A percentile compares a stretch with the other conserved stretches of the same genome.
Evolutionary conservation across 805 yeast genomes (phyloP).

Genomic region (Ogataea angusta): DNA sequence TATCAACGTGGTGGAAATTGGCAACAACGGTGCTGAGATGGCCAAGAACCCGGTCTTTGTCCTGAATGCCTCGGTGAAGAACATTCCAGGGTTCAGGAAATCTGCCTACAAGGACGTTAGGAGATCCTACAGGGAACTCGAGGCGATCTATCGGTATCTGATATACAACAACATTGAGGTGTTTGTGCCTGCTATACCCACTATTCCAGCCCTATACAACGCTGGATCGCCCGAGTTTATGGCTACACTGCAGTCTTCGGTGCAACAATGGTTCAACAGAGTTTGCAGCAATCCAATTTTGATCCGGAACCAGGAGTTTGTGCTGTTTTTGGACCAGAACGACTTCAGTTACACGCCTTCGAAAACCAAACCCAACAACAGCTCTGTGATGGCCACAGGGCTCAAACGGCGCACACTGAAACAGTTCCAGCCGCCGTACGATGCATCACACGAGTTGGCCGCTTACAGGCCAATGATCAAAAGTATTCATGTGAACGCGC

Average conservation of each 20-base stretch:
- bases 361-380: constrained; percentile 36
- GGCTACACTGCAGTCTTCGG: constrained; percentile 47
- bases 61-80: constrained; percentile 56
- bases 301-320: constrained; percentile 82
- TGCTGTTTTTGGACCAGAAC: constrained; percentile 52
- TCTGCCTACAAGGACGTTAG: constrained; percentile 67
- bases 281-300: constrained; percentile 73
- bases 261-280: constrained; percentile 87
- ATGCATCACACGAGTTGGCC: constrained; percentile 75
- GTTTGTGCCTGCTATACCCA: constrained; percentile 87
- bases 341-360: constrained; percentile 39
- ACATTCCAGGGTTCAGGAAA: constrained; percentile 75
- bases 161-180: constrained; percentile 84
- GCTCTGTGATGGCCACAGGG: constrained; percentile 70
- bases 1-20: constrained; percentile 65
- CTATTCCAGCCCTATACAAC: constrained; percentile 72
- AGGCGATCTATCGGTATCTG: constrained; percentile 71
- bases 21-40: constrained; percentile 53
- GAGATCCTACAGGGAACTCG: constrained; percentile 76
- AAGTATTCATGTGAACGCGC: constrained; percentile 58
- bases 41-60: constrained; percentile 76
- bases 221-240: constrained; percentile 81
- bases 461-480: constrained; percentile 86
- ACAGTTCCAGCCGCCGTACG: constrained; percentile 89
- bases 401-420: constrained; percentile 84